Percentiles rank a stretch among this genome's conserved stretches.
Evolutionary conservation across 1,139 yeast genomes (phyloP).

Genomic region (Pneumocystis canis): DNA sequence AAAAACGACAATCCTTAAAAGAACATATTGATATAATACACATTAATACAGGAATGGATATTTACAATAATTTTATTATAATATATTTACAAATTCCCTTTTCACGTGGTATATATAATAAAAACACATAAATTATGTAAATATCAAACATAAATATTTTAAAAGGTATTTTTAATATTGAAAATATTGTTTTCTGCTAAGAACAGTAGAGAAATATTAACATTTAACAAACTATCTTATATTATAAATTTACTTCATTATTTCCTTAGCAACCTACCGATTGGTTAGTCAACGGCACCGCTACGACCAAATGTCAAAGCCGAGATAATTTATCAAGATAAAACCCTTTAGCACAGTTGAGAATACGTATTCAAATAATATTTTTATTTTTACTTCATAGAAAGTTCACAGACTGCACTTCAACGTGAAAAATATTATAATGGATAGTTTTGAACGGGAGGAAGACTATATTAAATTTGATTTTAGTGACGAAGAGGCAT

Average conservation of each 20-base stretch:
- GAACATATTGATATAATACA: no score
- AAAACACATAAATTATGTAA: no score
- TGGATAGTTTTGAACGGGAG: constrained; percentile 4
- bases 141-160: no score
- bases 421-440: neutral
- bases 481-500: constrained; percentile 16
- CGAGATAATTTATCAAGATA: neutral
- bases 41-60: no score
- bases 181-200: neutral
- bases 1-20: neutral
- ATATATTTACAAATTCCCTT: neutral
- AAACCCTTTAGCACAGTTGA: neutral
- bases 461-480: constrained; percentile 25
- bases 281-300: neutral
- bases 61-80: no score
- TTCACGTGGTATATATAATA: neutral
- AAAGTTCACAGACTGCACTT: neutral
- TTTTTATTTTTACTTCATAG: neutral
- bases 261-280: neutral
- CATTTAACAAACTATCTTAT: no score
- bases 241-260: neutral
- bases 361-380: neutral
- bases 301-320: neutral
- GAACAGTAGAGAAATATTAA: neutral
- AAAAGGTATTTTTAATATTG: no score